Percentiles rank a stretch among this genome's conserved stretches.
Conservation (phyloP, 2,329 filamentous ascomycete species). For the Diplodia intermedia region DNA sequence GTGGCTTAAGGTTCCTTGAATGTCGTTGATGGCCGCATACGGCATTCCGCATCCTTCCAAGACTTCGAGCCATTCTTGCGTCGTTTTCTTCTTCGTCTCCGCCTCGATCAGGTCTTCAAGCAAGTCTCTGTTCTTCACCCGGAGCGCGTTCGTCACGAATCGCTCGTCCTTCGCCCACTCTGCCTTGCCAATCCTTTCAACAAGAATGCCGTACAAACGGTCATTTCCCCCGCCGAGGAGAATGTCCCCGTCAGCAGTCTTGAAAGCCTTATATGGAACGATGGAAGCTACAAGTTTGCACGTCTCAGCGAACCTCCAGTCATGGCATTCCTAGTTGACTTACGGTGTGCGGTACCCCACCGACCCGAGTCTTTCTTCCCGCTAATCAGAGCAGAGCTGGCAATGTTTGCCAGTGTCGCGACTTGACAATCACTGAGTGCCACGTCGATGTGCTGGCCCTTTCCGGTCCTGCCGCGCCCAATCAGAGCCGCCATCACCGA, state of each 20-base stretch:
- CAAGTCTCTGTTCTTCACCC: conserved; percentile 72
- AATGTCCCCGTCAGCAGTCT: conserved; percentile 68
- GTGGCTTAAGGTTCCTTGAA: conserved; percentile 83
- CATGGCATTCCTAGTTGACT: conserved; percentile 39
- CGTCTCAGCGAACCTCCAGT: background rate
- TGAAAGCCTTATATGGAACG: conserved; percentile 89
- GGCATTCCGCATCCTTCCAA: conserved; percentile 94
- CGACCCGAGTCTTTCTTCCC: conserved; percentile 85
- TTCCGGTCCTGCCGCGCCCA: conserved; percentile 73
- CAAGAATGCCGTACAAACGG: conserved; percentile 65
- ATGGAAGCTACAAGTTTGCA: conserved; percentile 75
- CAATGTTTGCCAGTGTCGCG: conserved; percentile 92
- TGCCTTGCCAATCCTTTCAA: conserved; percentile 62
- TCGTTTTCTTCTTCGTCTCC: conserved; percentile 77
- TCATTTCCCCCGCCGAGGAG: conserved; percentile 71
- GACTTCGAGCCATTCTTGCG: conserved; percentile 82
- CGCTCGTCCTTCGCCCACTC: conserved; percentile 65
- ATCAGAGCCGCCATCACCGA: conserved; percentile 93
- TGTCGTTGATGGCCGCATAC: conserved; percentile 92
- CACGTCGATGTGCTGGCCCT: conserved; percentile 91
- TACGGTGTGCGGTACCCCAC: conserved; percentile 96
- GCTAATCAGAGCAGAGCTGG: conserved; percentile 87
- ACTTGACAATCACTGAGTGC: conserved; percentile 93
- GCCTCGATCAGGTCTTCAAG: conserved; percentile 81
- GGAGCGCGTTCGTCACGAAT: conserved; percentile 65